A percentile compares a stretch with the other conserved stretches of the same genome.
Conservation (phyloP, 2,329 filamentous ascomycete species). For the Fusarium kyushuense region DNA sequence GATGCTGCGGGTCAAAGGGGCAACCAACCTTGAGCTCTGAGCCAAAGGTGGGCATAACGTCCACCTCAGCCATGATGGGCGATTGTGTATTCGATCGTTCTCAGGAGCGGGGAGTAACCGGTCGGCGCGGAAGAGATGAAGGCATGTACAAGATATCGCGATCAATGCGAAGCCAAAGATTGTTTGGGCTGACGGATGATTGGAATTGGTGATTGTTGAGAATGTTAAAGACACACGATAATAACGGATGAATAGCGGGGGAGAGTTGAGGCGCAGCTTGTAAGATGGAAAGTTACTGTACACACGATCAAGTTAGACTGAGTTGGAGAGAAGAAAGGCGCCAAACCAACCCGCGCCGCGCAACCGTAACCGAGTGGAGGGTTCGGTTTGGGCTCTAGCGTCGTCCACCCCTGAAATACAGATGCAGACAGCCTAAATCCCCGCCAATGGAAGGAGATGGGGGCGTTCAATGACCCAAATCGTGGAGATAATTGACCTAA, state of each 20-base stretch:
- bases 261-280: slow-evolving; percentile 40
- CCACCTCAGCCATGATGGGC: slow-evolving; percentile 80
- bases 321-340: slow-evolving; percentile 14
- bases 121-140: slow-evolving; percentile 37
- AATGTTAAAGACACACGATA: slow-evolving; percentile 4
- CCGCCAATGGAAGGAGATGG: slow-evolving; percentile 40
- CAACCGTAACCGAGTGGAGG: slow-evolving; percentile 31
- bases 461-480: background rate
- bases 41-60: slow-evolving; percentile 88
- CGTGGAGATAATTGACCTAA: background rate
- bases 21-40: slow-evolving; percentile 86
- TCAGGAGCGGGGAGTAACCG: slow-evolving; percentile 36
- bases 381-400: slow-evolving; percentile 39
- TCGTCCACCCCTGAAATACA: slow-evolving; percentile 28
- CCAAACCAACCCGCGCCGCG: slow-evolving; percentile 16
- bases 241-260: slow-evolving; percentile 25
- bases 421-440: slow-evolving; percentile 39
- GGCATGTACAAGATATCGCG: slow-evolving; percentile 38
- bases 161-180: slow-evolving; percentile 1
- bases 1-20: background rate
- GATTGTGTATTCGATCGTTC: slow-evolving; percentile 34
- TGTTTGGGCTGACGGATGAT: background rate
- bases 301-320: background rate
- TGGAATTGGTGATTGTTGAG: slow-evolving; percentile 25
- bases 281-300: slow-evolving; percentile 16